Percentiles rank a stretch among this genome's conserved stretches.
phyloP scores from a whole-genome alignment of 805 yeast species.

The Metschnikowia matae region DNA sequence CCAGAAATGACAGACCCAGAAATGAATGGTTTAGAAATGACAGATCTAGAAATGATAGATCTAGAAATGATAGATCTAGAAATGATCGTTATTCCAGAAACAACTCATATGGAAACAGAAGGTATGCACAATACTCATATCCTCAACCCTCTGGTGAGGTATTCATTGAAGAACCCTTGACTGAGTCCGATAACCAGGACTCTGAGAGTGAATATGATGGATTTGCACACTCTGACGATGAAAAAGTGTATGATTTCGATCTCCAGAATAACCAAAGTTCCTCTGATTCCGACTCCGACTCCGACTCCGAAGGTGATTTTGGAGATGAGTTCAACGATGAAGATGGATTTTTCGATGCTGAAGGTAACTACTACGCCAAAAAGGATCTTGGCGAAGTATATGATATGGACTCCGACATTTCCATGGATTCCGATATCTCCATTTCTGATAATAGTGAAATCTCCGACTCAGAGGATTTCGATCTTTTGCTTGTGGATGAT shows the following conservation, averaged over 20 bases:
- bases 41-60: background rate
- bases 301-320: too few species aligned
- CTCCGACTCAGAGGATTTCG: conserved; percentile 11
- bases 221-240: conserved; percentile 19
- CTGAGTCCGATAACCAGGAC: conserved; percentile 27
- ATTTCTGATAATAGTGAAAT: too few species aligned
- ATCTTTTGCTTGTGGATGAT: conserved; percentile 22
- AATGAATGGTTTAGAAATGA: conserved; percentile 1
- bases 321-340: background rate
- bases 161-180: conserved; percentile 43
- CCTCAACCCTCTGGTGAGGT: conserved; percentile 32
- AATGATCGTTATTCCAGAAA: conserved; percentile 1
- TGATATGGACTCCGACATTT: conserved; percentile 17
- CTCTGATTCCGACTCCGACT: too few species aligned
- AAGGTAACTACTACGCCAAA: background rate
- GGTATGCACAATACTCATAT: conserved; percentile 32
- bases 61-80: background rate
- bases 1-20: background rate
- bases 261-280: conserved; percentile 16
- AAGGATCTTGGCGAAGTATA: background rate
- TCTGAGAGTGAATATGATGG: conserved; percentile 22
- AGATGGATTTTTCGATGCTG: background rate
- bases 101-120: conserved; percentile 10
- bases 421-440: too few species aligned
- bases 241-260: conserved; percentile 30